Evolutionary conservation across 352 stramenopile species (phyloP).

Genomic region (Thalassiosira ordinaria): DNA sequence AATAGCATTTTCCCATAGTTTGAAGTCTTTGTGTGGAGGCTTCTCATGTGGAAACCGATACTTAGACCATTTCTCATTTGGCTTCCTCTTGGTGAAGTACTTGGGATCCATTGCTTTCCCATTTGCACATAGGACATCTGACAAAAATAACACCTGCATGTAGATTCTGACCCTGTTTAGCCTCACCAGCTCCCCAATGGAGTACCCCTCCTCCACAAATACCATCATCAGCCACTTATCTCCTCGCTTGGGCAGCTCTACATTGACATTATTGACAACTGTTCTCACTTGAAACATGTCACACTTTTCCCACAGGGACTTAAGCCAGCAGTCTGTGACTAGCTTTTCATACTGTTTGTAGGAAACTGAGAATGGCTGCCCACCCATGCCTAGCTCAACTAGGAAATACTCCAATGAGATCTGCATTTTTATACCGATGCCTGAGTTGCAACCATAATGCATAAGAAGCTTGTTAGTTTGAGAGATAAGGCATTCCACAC

Average conservation of each 20-base stretch:
- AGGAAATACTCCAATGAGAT: constrained; percentile 12
- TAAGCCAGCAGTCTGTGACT: constrained; percentile 22
- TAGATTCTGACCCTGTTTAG: constrained; percentile 23
- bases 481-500: constrained; percentile 7
- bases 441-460: constrained; percentile 23
- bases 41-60: constrained; percentile 1
- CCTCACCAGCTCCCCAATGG: neutral
- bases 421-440: neutral
- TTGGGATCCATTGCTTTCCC: constrained; percentile 13
- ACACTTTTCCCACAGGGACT: constrained; percentile 31
- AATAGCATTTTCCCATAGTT: constrained; percentile 7
- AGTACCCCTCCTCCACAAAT: neutral
- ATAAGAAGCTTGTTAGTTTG: constrained; percentile 26
- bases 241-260: constrained; percentile 6
- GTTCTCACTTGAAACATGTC: constrained; percentile 19
- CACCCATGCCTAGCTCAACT: constrained; percentile 17
- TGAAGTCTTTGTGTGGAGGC: neutral
- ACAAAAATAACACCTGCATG: constrained; percentile 33
- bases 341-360: neutral
- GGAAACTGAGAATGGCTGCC: constrained; percentile 7
- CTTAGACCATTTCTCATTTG: neutral
- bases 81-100: constrained; percentile 1
- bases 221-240: constrained; percentile 35
- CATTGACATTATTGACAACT: neutral
- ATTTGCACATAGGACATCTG: constrained; percentile 7